Evolutionary conservation across 306 rosid genomes (phyloP).

Genomic region (Quercus engelmannii): DNA sequence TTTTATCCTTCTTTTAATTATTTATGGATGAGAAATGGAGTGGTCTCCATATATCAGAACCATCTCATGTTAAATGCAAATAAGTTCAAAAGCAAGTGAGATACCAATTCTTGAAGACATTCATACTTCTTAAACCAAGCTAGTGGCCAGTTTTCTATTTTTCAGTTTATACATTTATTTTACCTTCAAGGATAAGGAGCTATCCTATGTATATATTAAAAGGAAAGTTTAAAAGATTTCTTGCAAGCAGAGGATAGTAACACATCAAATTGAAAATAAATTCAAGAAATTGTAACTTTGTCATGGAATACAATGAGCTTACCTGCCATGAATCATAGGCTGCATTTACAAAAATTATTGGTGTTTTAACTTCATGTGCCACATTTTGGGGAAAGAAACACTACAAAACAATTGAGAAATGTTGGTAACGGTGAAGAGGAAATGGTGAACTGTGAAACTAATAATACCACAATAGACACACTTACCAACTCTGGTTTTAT

Average conservation of each 20-base stretch:
- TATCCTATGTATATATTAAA: not conserved
- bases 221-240: not conserved
- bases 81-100: not conserved
- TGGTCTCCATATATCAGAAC: too few relatives aligned
- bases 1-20: too few relatives aligned
- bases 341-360: slow-evolving; percentile 75
- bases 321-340: slow-evolving; percentile 99
- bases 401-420: slow-evolving; percentile 39
- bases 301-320: slow-evolving; percentile 24
- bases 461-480: not conserved
- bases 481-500: slow-evolving; percentile 72
- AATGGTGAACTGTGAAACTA: slow-evolving; percentile 5
- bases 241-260: not conserved
- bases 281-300: slow-evolving; percentile 4
- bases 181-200: not conserved
- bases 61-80: not conserved
- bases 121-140: not conserved
- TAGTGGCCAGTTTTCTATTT: not conserved
- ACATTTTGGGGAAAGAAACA: slow-evolving; percentile 90
- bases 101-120: not conserved
- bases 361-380: slow-evolving; percentile 58
- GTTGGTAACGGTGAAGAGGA: slow-evolving; percentile 16
- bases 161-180: not conserved
- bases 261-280: not conserved
- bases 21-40: too few relatives aligned